phyloP scores from a whole-genome alignment of 345 rosid species.

The Capsella bursapastoris region DNA sequence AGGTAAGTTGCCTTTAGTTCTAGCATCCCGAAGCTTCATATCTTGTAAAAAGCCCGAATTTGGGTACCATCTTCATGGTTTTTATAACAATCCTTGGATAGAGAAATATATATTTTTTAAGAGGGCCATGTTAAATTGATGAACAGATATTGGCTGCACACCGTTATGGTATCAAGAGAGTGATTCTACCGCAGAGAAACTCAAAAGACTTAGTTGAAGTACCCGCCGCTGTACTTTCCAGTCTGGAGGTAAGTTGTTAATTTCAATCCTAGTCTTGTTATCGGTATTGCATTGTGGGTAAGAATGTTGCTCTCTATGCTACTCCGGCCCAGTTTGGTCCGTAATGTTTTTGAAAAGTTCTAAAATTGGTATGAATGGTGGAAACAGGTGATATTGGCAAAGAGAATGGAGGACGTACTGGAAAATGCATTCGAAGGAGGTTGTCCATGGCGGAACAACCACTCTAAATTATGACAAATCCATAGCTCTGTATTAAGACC shows the following conservation, averaged over 20 bases:
- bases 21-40: conserved; percentile 20
- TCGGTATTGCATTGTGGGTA: neutral
- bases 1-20: conserved; percentile 54
- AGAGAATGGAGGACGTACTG: conserved; percentile 93
- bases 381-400: conserved; percentile 76
- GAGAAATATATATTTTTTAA: neutral
- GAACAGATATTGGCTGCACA: conserved; percentile 96
- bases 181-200: conserved; percentile 94
- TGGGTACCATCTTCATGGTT: conserved; percentile 12
- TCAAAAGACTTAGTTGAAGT: conserved; percentile 94
- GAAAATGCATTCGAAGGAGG: conserved; percentile 97
- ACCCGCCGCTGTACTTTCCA: conserved; percentile 79
- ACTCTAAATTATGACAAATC: conserved; percentile 72
- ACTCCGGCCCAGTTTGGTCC: neutral
- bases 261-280: neutral
- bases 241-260: conserved; percentile 75
- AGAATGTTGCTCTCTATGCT: neutral
- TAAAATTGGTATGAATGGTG: conserved; percentile 25
- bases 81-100: neutral
- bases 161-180: conserved; percentile 86
- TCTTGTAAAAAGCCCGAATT: conserved; percentile 6
- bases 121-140: conserved; percentile 8
- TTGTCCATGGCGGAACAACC: conserved; percentile 83
- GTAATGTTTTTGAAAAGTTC: neutral
- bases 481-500: neutral